A percentile compares a stretch with the other conserved stretches of the same genome.
Evolutionary conservation across 148 eudicot species (phyloP).

Genomic region (Chenopodium suecicum): DNA sequence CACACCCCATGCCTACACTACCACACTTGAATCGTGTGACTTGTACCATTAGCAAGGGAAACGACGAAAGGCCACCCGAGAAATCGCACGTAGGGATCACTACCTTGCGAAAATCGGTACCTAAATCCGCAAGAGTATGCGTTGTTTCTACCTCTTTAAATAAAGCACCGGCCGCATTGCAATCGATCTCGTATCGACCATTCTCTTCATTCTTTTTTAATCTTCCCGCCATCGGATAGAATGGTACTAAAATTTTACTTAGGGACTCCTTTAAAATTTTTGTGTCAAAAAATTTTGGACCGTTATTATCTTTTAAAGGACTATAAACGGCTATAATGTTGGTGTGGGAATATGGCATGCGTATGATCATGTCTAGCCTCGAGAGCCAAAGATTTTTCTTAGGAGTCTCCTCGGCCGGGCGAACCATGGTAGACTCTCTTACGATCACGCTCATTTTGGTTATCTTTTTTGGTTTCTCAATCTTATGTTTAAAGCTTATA

Average conservation of each 20-base stretch:
- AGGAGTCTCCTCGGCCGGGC: conserved; percentile 9
- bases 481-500: too few relatives aligned
- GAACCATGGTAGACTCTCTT: conserved; percentile 2
- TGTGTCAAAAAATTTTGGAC: not conserved
- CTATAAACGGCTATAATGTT: not conserved
- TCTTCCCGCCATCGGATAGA: conserved; percentile 12
- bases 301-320: not conserved
- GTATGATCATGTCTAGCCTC: conserved; percentile 14
- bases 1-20: conserved; percentile 31
- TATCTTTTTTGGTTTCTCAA: too few relatives aligned
- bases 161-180: conserved; percentile 27
- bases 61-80: conserved; percentile 23
- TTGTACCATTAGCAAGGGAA: conserved; percentile 32
- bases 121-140: conserved; percentile 36
- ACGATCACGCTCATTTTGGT: not conserved
- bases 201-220: conserved; percentile 21
- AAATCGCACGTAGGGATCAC: conserved; percentile 34
- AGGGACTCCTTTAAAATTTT: not conserved
- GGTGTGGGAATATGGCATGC: conserved; percentile 6
- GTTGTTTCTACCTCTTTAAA: conserved; percentile 28
- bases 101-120: not conserved
- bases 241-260: conserved; percentile 5
- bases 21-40: conserved; percentile 41
- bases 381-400: not conserved
- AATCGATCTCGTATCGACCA: conserved; percentile 30